These are phyloP conservation scores for Heterobasidion parviporum DNA, from an alignment of 1,284 basidiomycete genomes.

Conservation along the genomic window DNA sequence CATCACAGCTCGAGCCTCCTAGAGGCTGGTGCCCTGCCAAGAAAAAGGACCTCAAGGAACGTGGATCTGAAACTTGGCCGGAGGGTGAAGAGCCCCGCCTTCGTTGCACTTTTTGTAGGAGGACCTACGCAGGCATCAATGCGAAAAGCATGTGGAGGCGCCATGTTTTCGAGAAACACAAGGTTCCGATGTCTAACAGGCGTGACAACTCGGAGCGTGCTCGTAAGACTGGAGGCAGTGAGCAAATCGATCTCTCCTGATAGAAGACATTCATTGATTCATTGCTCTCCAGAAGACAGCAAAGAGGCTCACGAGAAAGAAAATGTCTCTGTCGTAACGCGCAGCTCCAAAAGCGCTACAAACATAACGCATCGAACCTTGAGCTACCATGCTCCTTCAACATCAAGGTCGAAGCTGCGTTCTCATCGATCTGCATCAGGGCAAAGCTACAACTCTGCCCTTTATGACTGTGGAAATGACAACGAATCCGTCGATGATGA, in stretches of 20 bases:
- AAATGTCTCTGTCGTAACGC: conserved; percentile 7
- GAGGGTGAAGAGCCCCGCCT: conserved; percentile 70
- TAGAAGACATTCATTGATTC: not conserved
- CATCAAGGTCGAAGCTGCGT: conserved; percentile 8
- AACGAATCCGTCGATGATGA: conserved; percentile 11
- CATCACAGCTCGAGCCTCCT: conserved; percentile 66
- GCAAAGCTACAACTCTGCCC: conserved; percentile 3
- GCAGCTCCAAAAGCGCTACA: not conserved
- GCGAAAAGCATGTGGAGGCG: conserved; percentile 84
- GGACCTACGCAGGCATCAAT: conserved; percentile 74
- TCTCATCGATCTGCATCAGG: conserved; percentile 11
- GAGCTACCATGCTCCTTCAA: not conserved
- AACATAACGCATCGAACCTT: conserved; percentile 1
- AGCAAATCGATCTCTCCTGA: conserved; percentile 17
- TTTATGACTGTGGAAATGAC: conserved; percentile 10
- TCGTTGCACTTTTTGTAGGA: conserved; percentile 72
- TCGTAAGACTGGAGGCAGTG: conserved; percentile 48
- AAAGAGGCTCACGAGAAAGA: conserved; percentile 13
- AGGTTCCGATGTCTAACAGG: conserved; percentile 77
- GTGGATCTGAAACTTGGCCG: conserved; percentile 58
- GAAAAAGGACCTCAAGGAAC: conserved; percentile 63
- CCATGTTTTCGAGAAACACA: conserved; percentile 80
- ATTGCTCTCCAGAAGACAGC: not conserved
- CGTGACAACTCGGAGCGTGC: conserved; percentile 58
- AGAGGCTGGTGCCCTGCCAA: conserved; percentile 74